phyloP scores from a whole-genome alignment of 345 rosid genomes.

The Salix suchowensis region DNA sequence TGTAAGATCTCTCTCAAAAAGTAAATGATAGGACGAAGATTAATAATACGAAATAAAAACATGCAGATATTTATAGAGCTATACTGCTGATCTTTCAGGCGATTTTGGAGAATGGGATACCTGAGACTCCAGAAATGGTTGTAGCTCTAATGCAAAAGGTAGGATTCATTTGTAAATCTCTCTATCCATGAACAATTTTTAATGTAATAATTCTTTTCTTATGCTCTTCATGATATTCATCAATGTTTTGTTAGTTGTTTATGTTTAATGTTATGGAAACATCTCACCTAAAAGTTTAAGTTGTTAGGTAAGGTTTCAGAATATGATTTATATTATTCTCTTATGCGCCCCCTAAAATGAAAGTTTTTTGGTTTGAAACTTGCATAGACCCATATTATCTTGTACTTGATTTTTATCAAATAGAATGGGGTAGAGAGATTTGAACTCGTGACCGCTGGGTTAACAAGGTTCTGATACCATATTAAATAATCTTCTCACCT shows the following conservation, averaged over 20 bases:
- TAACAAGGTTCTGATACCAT: too few relatives aligned
- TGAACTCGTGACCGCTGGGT: rapidly evolving
- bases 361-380: too few relatives aligned
- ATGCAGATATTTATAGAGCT: slow-evolving; percentile 6
- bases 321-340: too few relatives aligned
- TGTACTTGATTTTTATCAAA: too few relatives aligned
- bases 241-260: not conserved
- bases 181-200: not conserved
- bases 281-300: too few relatives aligned
- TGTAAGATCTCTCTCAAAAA: slow-evolving; percentile 39
- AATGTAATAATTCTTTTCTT: not conserved
- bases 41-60: not conserved
- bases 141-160: slow-evolving; percentile 93
- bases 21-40: not conserved
- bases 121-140: slow-evolving; percentile 68
- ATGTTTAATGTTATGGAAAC: not conserved
- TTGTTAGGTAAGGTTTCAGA: too few relatives aligned
- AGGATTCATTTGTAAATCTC: slow-evolving; percentile 1
- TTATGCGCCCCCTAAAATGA: too few relatives aligned
- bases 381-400: too few relatives aligned
- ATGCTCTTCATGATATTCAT: not conserved
- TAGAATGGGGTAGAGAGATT: too few relatives aligned
- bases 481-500: too few relatives aligned
- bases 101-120: slow-evolving; percentile 75
- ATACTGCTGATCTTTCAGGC: slow-evolving; percentile 37